Conservation (phyloP, 129 eudicot species). For the Centrapalus pauciflorus region DNA sequence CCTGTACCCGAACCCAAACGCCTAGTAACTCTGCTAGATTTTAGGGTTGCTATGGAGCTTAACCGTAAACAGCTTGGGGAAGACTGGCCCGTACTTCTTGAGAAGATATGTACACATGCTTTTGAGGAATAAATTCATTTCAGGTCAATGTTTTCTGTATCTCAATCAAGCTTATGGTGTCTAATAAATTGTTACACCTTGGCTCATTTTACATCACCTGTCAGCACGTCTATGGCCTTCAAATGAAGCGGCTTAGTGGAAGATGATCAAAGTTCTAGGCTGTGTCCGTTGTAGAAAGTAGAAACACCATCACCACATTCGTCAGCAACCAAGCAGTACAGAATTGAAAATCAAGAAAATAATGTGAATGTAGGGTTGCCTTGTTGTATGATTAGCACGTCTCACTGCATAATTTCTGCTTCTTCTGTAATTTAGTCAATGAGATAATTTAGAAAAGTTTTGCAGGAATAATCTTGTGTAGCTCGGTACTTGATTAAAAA, state of each 20-base stretch:
- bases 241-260: constrained; percentile 2
- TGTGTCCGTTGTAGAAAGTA: constrained; percentile 19
- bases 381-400: constrained; percentile 70
- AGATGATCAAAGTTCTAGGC: constrained; percentile 15
- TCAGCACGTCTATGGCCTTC: constrained; percentile 25
- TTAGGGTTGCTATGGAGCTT: constrained; percentile 88
- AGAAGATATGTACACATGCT: constrained; percentile 65
- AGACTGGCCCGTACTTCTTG: constrained; percentile 80
- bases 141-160: constrained; percentile 10
- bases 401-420: constrained; percentile 38
- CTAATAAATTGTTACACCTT: constrained; percentile 13
- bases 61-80: constrained; percentile 77
- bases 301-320: constrained; percentile 15
- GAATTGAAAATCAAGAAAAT: constrained; percentile 19
- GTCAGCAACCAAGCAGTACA: constrained; percentile 44
- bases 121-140: constrained; percentile 41
- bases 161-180: constrained; percentile 26
- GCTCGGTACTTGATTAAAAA: constrained; percentile 43
- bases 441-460: constrained; percentile 67
- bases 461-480: constrained; percentile 81
- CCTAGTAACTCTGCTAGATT: constrained; percentile 69
- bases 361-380: constrained; percentile 41
- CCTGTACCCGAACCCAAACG: constrained; percentile 22
- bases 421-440: constrained; percentile 53
- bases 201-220: constrained; percentile 13